Evolutionary conservation across 2,329 filamentous ascomycete species (phyloP), one percentile per base, ranked within the genome.

Genomic region (Fusarium solani-melongenae): DNA sequence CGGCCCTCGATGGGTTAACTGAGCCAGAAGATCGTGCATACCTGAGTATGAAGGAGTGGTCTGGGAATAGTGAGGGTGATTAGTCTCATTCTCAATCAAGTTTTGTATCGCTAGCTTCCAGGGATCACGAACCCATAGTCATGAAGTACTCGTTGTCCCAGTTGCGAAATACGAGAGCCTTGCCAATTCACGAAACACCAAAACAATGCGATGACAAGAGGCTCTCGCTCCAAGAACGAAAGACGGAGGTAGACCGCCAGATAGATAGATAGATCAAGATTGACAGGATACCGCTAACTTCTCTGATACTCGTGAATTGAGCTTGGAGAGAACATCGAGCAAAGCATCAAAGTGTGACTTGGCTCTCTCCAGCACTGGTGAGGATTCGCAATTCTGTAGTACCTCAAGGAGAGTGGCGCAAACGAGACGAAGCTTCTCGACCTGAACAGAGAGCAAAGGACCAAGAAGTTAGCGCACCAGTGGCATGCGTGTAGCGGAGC

Each of bases 291-390:
- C 58, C n/a, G 36, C 24, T 11, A 62, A 33, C 38, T 51, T 58
- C 15, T 67, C 59, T 31, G 64, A 62, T 29, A 67, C 64, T 31
- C 64, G 59, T 31, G 64, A 67, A 56, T 67, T 36, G 6, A 67
- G 29, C 38, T 58, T 67, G 3, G 64, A 67, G 15, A 67, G 39
- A 15, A 62, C 51, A 53, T 62, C 59, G 22, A 67, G 38, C 33
- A 63, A 27, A 4, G 22, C 27, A n/a, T 14, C n/a, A 20, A 67
- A 61, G 33, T 67, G 38, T 41, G 27, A 51, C 51, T 38, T 67
- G 3, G 64, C 49, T 24, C 59, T 39, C 20, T 38, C 38, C 5
- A 63, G 17, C n/a, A 49, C 39, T 58, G 15, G 36, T 58, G 51
- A 6, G 36, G 58, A 67, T 58, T 56, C 38, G 17, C 29, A 31